Evolutionary conservation across 139 green algal species (phyloP).

Genomic region (Tetradesmus obliquus): DNA sequence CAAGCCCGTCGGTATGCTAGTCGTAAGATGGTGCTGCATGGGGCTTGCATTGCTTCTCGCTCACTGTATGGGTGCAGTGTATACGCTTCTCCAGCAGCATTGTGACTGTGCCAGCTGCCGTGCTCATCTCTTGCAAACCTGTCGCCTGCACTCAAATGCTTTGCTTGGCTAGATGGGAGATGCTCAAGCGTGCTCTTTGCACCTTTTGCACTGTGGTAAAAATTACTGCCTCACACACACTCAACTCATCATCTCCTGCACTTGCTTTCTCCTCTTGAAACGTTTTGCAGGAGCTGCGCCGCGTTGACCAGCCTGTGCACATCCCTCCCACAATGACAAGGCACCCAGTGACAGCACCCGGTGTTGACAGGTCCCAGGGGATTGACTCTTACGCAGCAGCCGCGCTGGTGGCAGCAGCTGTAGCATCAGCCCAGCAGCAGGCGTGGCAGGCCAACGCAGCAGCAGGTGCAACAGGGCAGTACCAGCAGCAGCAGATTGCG

Average conservation of each 20-base stretch:
- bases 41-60: too few species aligned
- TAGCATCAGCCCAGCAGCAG: slow-evolving; percentile 25
- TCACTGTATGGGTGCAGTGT: too few species aligned
- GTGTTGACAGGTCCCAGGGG: neutral
- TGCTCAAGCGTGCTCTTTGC: too few species aligned
- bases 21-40: too few species aligned
- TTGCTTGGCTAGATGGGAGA: too few species aligned
- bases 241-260: neutral
- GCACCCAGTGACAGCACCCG: neutral
- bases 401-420: neutral
- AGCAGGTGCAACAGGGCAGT: neutral
- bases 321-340: neutral
- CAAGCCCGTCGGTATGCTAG: too few species aligned
- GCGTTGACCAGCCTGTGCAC: neutral
- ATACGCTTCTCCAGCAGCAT: too few species aligned
- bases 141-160: too few species aligned
- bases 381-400: neutral
- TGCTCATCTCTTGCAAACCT: too few species aligned
- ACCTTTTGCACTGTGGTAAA: too few species aligned
- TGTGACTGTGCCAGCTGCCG: too few species aligned
- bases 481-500: neutral
- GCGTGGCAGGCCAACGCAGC: neutral
- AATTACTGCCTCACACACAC: too few species aligned
- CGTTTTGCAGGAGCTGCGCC: slow-evolving; percentile 22
- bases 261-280: neutral